phyloP scores from a whole-genome alignment of 2,329 filamentous ascomycete genomes.

The Zasmidium citrigriseum region DNA sequence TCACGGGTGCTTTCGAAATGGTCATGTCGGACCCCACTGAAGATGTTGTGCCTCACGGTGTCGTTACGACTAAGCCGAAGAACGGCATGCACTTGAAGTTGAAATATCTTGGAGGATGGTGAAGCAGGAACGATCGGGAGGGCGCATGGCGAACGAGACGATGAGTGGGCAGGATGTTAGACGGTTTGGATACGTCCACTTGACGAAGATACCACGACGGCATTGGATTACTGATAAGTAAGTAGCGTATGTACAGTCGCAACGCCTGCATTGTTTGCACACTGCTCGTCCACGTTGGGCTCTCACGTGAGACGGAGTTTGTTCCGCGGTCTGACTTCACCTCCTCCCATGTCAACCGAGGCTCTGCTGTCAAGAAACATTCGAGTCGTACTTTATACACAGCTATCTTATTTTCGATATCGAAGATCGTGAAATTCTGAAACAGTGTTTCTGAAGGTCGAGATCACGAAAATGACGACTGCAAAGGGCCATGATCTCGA shows the following conservation, averaged over 20 bases:
- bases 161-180: neutral
- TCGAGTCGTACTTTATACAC: neutral
- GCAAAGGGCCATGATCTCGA: constrained; percentile 15
- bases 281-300: no score
- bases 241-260: neutral
- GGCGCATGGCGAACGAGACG: neutral
- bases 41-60: constrained; percentile 25
- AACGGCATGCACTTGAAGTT: constrained; percentile 28
- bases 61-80: constrained; percentile 31
- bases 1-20: constrained; percentile 30
- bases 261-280: neutral
- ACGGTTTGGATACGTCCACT: neutral
- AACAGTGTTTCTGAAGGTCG: no score
- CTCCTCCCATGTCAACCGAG: neutral
- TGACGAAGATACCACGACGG: neutral
- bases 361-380: neutral
- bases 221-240: neutral
- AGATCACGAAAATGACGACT: neutral
- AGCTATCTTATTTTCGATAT: no score
- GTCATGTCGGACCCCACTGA: constrained; percentile 27
- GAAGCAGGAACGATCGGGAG: neutral
- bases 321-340: neutral
- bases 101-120: constrained; percentile 24
- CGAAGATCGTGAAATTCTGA: no score
- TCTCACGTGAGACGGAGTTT: neutral